Evolutionary conservation across 2,329 filamentous ascomycete species (phyloP).

Genomic region (Pseudogymnoascus sp.): DNA sequence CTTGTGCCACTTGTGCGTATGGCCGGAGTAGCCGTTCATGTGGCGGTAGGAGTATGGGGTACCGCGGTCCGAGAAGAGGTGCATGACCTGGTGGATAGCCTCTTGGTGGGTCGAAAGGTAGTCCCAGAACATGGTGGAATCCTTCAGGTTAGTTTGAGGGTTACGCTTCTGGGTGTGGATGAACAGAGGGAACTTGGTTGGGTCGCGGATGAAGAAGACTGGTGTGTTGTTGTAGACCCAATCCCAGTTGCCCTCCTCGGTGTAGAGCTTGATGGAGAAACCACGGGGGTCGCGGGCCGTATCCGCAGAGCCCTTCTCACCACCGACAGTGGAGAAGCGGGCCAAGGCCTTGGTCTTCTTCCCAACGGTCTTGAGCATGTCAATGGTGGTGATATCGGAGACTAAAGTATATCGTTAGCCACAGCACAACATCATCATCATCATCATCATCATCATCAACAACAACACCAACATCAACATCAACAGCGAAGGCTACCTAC

Average conservation of each 20-base stretch:
- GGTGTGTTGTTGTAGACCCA: constrained; percentile 72
- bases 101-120: constrained; percentile 52
- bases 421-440: too few relatives aligned
- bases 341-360: constrained; percentile 61
- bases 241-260: constrained; percentile 64
- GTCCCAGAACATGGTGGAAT: constrained; percentile 43
- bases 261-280: constrained; percentile 65
- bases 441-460: too few relatives aligned
- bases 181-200: constrained; percentile 66
- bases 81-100: constrained; percentile 56
- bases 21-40: constrained; percentile 62
- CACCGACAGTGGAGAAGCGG: constrained; percentile 64
- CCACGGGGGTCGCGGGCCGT: constrained; percentile 62
- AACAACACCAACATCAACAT: too few relatives aligned
- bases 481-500: constrained; percentile 18
- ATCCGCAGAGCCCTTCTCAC: constrained; percentile 62
- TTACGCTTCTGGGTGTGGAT: constrained; percentile 74
- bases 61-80: constrained; percentile 58
- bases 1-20: constrained; percentile 61
- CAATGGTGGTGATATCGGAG: constrained; percentile 33
- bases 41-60: constrained; percentile 58
- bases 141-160: constrained; percentile 62
- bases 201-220: constrained; percentile 69
- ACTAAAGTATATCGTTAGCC: not conserved
- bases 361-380: constrained; percentile 50